Base-by-base conservation (phyloP, 176 grass and related monocot species). In the Sorghum bicolor region DNA sequence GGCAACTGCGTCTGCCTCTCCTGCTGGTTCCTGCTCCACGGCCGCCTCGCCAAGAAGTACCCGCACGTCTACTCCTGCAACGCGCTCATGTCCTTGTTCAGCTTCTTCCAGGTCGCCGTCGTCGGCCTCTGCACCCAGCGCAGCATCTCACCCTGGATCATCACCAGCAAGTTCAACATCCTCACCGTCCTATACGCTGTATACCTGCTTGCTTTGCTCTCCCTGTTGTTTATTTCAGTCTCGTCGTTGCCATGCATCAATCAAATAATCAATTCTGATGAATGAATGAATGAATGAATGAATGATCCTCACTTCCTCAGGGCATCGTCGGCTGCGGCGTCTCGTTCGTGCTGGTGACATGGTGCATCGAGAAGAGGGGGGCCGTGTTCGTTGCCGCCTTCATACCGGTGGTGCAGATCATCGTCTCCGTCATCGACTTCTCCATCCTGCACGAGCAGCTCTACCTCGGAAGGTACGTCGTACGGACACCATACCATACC, bases 301-400 rank as follows among this genome's bases (percentile, higher is more conserved):
- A n/a, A 58, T 55, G 53, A 10, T 57, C 53, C 53, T 57, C 20
- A 1, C 6, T 55, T 52, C 0, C 6, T 70, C 90, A 98, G 93
- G 96, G 96, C 2, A 65, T 96, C 19, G 69, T 96, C 8, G 93
- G 90, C n/a, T 99, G 93, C 25, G 96, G 93, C 50, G 31, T 94
- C 19, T 92, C 93, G 5, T 94, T 96, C 75, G 74, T 99, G 58
- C 48, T 77, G 4, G 86, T 99, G 61, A 94, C 96, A 60, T 99
- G 96, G 96, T 99, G 96, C 81, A 92, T 99, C 37, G 87, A 90
- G 40, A 96, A 99, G 87, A 62, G 87, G 30, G 96, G 96, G 0
- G 74, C 96, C 0, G 89, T 99, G 47, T 99, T 99, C 85, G 87
- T 92, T 1, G 83, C 96, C 4, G 96, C 96, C 83, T 99, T 99